phyloP scores from a whole-genome alignment of 2,329 filamentous ascomycete species.

The Apiospora sp. region DNA sequence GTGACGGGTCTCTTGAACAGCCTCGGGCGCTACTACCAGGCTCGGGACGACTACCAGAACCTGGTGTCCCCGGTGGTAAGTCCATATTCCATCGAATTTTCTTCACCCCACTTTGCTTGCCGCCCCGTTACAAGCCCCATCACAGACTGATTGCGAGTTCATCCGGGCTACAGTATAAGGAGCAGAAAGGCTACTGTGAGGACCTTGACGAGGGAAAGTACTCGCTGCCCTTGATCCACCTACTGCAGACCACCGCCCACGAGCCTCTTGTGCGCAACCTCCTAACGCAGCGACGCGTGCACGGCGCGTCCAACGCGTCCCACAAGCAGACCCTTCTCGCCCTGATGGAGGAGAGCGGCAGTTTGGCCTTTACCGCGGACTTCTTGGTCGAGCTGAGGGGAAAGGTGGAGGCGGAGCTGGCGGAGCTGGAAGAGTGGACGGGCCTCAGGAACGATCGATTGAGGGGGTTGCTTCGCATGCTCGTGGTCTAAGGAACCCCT shows the following conservation, averaged over 20 bases:
- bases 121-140: neutral
- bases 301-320: no score
- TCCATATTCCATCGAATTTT: neutral
- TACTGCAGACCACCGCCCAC: neutral
- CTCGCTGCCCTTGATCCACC: neutral
- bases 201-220: constrained; percentile 12
- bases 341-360: no score
- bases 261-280: no score
- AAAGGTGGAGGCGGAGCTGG: no score
- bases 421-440: no score
- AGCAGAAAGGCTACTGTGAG: neutral
- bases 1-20: constrained; percentile 58
- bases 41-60: constrained; percentile 72
- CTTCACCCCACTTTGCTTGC: no score
- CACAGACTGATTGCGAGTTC: neutral
- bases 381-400: no score
- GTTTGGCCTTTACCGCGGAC: constrained; percentile 26
- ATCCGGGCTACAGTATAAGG: neutral
- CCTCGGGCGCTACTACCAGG: constrained; percentile 67
- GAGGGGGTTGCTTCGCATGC: no score
- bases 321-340: no score
- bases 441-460: no score
- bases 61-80: neutral
- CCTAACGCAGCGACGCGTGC: no score
- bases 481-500: no score